Evolutionary conservation across 768 basidiomycete species (phyloP).

Genomic region (Amanita molliuscula): DNA sequence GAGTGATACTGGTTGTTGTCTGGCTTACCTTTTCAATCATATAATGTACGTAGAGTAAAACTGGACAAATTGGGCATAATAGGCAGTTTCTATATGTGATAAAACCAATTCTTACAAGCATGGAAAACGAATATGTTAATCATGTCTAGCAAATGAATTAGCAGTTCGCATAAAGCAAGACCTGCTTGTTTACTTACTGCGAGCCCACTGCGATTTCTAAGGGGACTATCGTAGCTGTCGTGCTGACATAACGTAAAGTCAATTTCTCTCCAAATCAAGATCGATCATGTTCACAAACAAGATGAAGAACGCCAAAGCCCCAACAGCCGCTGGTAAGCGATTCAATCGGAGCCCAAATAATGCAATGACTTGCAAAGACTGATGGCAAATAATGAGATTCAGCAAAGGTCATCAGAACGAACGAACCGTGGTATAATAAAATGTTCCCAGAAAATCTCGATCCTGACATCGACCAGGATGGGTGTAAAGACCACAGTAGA

Average conservation of each 20-base stretch:
- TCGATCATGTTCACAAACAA: constrained; percentile 22
- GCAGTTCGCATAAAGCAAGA: background rate
- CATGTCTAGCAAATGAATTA: constrained; percentile 28
- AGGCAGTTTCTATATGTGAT: constrained; percentile 6
- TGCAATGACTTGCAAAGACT: constrained; percentile 55
- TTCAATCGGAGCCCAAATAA: constrained; percentile 63
- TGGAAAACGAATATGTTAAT: constrained; percentile 75
- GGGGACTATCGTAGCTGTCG: constrained; percentile 30
- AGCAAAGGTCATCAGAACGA: background rate
- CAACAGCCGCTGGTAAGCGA: constrained; percentile 54
- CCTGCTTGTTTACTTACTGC: constrained; percentile 19
- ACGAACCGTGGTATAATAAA: constrained; percentile 38
- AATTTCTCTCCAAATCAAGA: background rate
- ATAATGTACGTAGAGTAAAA: constrained; percentile 71
- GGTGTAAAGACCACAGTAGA: constrained; percentile 31
- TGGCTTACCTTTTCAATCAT: constrained; percentile 45
- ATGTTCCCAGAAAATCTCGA: constrained; percentile 36
- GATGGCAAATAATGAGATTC: background rate
- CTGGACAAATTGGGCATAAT: constrained; percentile 20
- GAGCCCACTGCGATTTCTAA: constrained; percentile 19
- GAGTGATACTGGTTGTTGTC: background rate
- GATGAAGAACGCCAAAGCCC: constrained; percentile 43
- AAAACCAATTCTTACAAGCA: constrained; percentile 30
- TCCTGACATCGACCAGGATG: constrained; percentile 19
- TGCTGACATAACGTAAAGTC: constrained; percentile 13